Base-by-base conservation (phyloP, 331 rosid species). In the Acacia concinna region DNA sequence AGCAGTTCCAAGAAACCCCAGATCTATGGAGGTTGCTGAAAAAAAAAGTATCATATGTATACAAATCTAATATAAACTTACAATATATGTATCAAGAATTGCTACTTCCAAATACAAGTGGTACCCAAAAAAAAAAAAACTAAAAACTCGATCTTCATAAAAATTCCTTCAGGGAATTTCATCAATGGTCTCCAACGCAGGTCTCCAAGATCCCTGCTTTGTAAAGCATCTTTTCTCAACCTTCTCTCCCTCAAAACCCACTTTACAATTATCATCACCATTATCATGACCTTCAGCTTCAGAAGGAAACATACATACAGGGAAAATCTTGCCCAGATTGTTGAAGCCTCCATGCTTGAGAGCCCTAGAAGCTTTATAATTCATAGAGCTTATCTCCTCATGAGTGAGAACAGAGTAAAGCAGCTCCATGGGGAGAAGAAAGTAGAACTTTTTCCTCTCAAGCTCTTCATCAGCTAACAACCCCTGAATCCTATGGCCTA, bases 161-260 rank as follows among this genome's bases (percentile, higher is more conserved):
- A 73, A 59, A 20, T 67, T 15, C 71, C 82, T 76, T 83, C 68
- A 84, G n/a, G 89, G 75, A 81, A 89, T 87, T 83, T 94, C 98
- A 80, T 72, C 89, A 79, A 94, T 94, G 76, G 98, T 94, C 71
- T 92, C 98, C 52, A 92, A 84, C 18, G 97, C 91, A 1, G 98
- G 97, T 78, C 80, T 91, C 98, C 98, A 92, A 72, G 98, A 89
- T 80, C 97, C 84, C 75, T 89, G 98, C 78, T 91, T 91, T 44
- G 89, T 83, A 82, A 60, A 40, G 73, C 34, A 89, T 77, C 86
- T 91, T 83, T 40, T 68, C 52, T 91, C 79, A 34, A 73, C 81
- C 15, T 88, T 78, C 31, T 86, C 89, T 3, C 38, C 66, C 44
- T 81, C 84, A 63, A 15, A 44, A 8, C 30, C 43, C 77, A 78